These are phyloP conservation scores for Debaryomyces castellii DNA, from an alignment of 805 yeast genomes.

Conservation along the genomic window DNA sequence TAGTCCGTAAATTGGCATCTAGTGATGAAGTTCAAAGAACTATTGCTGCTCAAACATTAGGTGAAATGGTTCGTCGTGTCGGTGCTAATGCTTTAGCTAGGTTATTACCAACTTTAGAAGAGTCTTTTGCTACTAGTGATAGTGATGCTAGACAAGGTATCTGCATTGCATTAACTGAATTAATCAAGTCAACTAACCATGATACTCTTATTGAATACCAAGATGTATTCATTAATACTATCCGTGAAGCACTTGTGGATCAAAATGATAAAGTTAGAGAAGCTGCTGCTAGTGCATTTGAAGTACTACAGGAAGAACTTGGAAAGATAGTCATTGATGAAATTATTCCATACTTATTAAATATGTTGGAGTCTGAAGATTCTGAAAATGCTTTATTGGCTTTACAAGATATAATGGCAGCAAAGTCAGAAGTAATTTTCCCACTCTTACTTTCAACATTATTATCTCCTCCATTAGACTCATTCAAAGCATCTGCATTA, in stretches of 20 bases:
- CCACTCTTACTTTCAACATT: slow-evolving; percentile 88
- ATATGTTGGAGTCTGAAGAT: slow-evolving; percentile 54
- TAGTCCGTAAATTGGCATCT: slow-evolving; percentile 83
- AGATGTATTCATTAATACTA: slow-evolving; percentile 66
- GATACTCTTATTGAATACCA: slow-evolving; percentile 66
- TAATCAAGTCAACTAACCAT: slow-evolving; percentile 69
- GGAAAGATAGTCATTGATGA: slow-evolving; percentile 89
- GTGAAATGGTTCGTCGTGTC: slow-evolving; percentile 91
- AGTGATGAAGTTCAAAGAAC: slow-evolving; percentile 73
- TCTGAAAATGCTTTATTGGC: slow-evolving; percentile 83
- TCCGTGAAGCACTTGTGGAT: slow-evolving; percentile 79
- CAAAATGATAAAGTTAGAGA: slow-evolving; percentile 72
- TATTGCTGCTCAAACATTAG: slow-evolving; percentile 90
- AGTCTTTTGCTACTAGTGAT: slow-evolving; percentile 57
- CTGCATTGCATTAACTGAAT: slow-evolving; percentile 87
- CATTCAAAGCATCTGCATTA: slow-evolving; percentile 82
- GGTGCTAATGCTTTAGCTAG: slow-evolving; percentile 85
- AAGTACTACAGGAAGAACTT: slow-evolving; percentile 74
- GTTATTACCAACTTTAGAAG: slow-evolving; percentile 80
- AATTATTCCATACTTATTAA: slow-evolving; percentile 78
- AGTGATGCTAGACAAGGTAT: slow-evolving; percentile 94
- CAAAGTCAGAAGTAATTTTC: slow-evolving; percentile 87
- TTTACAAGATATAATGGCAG: slow-evolving; percentile 86
- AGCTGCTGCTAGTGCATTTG: slow-evolving; percentile 91
- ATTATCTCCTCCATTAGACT: slow-evolving; percentile 76